phyloP scores from a whole-genome alignment of 2,329 filamentous ascomycete genomes.

The Alternaria angustiovoidea region DNA sequence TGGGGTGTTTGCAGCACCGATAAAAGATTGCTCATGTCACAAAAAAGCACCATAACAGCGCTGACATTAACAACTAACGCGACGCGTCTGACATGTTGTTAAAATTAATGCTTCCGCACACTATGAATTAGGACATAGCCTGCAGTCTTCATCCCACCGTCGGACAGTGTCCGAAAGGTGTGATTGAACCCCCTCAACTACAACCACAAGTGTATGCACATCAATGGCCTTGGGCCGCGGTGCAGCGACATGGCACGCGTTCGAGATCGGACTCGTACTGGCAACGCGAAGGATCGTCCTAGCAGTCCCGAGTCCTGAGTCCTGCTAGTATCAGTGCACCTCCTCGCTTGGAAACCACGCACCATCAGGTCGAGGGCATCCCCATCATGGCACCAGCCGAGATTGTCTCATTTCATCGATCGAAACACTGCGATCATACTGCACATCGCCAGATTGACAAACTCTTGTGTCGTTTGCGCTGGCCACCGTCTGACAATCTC shows the following conservation, averaged over 20 bases:
- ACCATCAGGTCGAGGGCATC: slow-evolving; percentile 1
- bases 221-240: not conserved
- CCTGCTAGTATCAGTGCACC: slow-evolving; percentile 3
- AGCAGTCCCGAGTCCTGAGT: not conserved
- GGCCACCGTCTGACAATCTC: not conserved
- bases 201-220: slow-evolving; percentile 5
- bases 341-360: slow-evolving; percentile 1
- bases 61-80: slow-evolving; percentile 1
- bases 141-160: not conserved
- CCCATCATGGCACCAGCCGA: slow-evolving; percentile 3
- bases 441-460: slow-evolving; percentile 1
- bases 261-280: not conserved
- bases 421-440: slow-evolving; percentile 1
- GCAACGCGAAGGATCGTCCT: slow-evolving; percentile 12
- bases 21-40: slow-evolving; percentile 13
- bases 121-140: not conserved
- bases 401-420: slow-evolving; percentile 7
- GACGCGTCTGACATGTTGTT: slow-evolving; percentile 1
- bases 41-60: slow-evolving; percentile 17
- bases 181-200: slow-evolving; percentile 1
- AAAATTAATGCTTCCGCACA: not conserved
- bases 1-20: slow-evolving; percentile 11
- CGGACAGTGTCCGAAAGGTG: slow-evolving; percentile 14
- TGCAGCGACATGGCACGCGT: slow-evolving; percentile 3
- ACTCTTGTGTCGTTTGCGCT: not conserved